Conservation (phyloP, 2,329 filamentous ascomycete genomes). For the Hypoxylon sp. region DNA sequence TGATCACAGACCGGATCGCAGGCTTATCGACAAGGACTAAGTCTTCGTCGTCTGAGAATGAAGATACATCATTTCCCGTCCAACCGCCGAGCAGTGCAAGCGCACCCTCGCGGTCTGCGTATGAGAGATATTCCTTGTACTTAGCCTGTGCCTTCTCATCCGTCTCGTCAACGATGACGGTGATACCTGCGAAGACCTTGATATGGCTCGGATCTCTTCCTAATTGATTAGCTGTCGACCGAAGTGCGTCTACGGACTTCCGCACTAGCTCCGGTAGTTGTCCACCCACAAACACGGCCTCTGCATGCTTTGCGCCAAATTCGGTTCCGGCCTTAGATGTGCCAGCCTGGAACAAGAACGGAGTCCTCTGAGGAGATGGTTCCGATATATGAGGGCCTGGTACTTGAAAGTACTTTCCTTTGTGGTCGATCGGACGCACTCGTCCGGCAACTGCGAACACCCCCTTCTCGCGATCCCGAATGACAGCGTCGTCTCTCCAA, state of each 20-base stretch:
- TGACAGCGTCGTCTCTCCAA: conserved; percentile 70
- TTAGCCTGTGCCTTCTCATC: conserved; percentile 68
- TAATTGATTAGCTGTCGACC: conserved; percentile 62
- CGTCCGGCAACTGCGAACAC: conserved; percentile 71
- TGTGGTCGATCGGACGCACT: conserved; percentile 71
- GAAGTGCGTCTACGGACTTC: conserved; percentile 67
- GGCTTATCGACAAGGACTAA: conserved; percentile 68
- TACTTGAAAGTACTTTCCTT: conserved; percentile 68
- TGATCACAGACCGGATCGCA: conserved; percentile 59
- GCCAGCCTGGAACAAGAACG: conserved; percentile 72
- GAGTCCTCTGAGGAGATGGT: conserved; percentile 70
- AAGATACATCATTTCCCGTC: conserved; percentile 72
- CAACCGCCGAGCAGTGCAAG: conserved; percentile 70
- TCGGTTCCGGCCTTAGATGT: conserved; percentile 69
- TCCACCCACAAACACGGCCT: conserved; percentile 71
- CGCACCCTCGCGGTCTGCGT: conserved; percentile 67
- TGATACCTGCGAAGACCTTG: conserved; percentile 68
- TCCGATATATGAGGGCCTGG: conserved; percentile 64
- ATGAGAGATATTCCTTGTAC: conserved; percentile 64
- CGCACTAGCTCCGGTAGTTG: conserved; percentile 65
- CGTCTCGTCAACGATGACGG: conserved; percentile 63
- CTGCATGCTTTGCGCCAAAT: conserved; percentile 71
- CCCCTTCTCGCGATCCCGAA: conserved; percentile 66
- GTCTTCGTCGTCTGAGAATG: conserved; percentile 69
- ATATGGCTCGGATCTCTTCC: conserved; percentile 70